phyloP scores from a whole-genome alignment of 352 stramenopile species.

The Phytophthora megakarya region DNA sequence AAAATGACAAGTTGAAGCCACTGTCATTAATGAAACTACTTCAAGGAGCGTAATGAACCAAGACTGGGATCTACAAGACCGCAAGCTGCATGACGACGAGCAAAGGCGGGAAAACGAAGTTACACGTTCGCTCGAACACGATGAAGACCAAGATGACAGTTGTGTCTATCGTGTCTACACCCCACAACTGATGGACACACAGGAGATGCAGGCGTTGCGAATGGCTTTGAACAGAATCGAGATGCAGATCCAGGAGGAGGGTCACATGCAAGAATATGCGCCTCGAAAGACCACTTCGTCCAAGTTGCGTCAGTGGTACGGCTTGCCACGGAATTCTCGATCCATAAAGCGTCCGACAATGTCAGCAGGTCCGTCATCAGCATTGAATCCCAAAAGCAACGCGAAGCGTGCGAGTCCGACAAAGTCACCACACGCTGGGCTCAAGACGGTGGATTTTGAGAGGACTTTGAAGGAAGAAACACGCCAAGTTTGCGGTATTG shows the following conservation, averaged over 20 bases:
- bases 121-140: background rate
- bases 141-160: slow-evolving; percentile 8
- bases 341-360: slow-evolving; percentile 7
- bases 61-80: background rate
- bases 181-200: slow-evolving; percentile 61
- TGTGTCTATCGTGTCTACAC: slow-evolving; percentile 39
- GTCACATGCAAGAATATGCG: slow-evolving; percentile 55
- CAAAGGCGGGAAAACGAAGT: slow-evolving; percentile 7
- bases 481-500: slow-evolving; percentile 44
- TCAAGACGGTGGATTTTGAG: slow-evolving; percentile 40
- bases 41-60: slow-evolving; percentile 8
- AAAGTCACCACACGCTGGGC: background rate
- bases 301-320: slow-evolving; percentile 21
- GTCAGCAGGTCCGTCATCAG: slow-evolving; percentile 20
- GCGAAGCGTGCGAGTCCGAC: background rate
- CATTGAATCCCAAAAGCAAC: slow-evolving; percentile 1
- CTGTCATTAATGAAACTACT: slow-evolving; percentile 4
- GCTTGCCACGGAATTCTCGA: slow-evolving; percentile 15
- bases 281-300: slow-evolving; percentile 35
- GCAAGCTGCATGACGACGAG: background rate
- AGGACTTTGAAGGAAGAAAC: slow-evolving; percentile 45
- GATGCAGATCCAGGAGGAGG: slow-evolving; percentile 44
- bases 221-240: slow-evolving; percentile 44
- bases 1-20: slow-evolving; percentile 8
- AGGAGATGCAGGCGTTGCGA: slow-evolving; percentile 52